Base-by-base conservation (phyloP, 805 yeast genomes). In the Saturnispora halmiae region DNA sequence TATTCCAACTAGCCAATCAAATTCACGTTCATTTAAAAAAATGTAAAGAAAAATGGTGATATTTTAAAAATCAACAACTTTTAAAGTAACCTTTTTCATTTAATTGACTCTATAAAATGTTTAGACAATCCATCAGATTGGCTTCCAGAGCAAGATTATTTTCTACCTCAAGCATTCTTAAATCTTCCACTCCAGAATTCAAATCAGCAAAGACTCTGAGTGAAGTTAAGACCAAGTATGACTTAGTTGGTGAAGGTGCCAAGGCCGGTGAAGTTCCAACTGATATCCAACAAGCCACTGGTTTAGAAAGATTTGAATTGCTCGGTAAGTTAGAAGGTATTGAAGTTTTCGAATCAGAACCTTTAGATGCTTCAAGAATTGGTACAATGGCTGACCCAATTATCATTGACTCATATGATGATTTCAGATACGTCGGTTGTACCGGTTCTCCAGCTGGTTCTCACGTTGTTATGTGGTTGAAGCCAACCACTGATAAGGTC, bases 211-310 rank as follows among this genome's bases (percentile, higher is more conserved):
- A 66, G 46, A 67, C 58, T 40, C 73, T 90, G 55, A 67, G 80
- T 43, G 94, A 90, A 63, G 94, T 90, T 53, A 72, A 77, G 40
- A 86, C 85, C 58, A 74, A 79, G 38, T 76, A 73, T 50, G 72
- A 86, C 42, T 75, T 90, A 64, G 75, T 87, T 53, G 96, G 96
- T 64, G 78, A 82, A 42, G 97, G 96, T 76, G 95, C 95, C 51
- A 73, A 75, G 53, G 57, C 54, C 40, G 94, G 90, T 52, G 71
- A 80, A 38, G 80, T 92, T 59, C 96, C 97, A 63, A 78, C 95
- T 46, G 95, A 88, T 65, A 61, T 84, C 52, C 96, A 92, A 58
- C 97, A 90, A 72, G 87, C 96, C 56, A 92, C 98, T 38, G 98
- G 98, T 82, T 72, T 90, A 60, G 97, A 84, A 68, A 87, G 98